These are phyloP conservation scores for Sequoiadendron giganteum DNA, from an alignment of 75 land plant species.

Conservation along the genomic window DNA sequence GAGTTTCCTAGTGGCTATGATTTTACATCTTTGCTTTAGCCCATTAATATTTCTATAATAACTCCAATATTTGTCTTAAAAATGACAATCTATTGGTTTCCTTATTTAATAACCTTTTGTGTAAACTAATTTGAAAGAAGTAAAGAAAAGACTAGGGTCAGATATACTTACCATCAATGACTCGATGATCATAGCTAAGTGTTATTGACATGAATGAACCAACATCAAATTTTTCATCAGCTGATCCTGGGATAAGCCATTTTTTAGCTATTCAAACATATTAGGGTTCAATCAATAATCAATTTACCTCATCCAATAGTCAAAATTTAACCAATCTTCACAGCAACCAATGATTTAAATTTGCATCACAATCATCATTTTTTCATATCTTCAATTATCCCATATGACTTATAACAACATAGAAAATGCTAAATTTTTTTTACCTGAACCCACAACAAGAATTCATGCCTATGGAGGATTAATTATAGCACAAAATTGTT, in stretches of 20 bases:
- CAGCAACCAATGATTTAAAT: background rate
- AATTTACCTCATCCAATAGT: constrained; percentile 1
- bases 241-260: constrained; percentile 69
- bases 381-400: background rate
- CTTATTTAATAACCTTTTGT: background rate
- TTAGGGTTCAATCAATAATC: constrained; percentile 1
- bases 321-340: background rate
- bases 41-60: background rate
- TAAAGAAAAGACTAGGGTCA: background rate
- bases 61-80: background rate
- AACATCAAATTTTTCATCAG: constrained; percentile 47
- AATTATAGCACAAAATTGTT: constrained; percentile 98
- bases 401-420: background rate
- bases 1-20: background rate
- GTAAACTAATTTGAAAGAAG: background rate
- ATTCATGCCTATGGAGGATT: constrained; percentile 98
- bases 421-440: background rate
- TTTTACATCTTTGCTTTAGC: background rate
- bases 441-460: constrained; percentile 97
- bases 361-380: background rate
- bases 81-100: background rate
- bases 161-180: constrained; percentile 83
- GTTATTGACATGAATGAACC: constrained; percentile 93
- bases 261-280: constrained; percentile 72
- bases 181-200: constrained; percentile 97